Conservation (phyloP, 805 yeast genomes). For the Blastobotrys americana region DNA sequence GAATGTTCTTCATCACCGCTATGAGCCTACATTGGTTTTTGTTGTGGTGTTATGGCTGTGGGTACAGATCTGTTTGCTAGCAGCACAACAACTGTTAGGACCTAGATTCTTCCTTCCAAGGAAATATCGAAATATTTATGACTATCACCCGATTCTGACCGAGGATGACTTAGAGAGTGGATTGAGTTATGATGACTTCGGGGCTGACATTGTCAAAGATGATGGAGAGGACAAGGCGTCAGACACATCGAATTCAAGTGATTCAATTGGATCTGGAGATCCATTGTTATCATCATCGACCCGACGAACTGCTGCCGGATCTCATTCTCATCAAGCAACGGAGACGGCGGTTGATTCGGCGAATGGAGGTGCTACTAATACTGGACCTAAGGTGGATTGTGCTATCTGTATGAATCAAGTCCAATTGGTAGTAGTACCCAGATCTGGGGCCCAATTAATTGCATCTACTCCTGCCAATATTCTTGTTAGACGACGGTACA, state of each 20-base stretch:
- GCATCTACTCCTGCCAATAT: conserved; percentile 26
- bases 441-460: conserved; percentile 13
- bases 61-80: conserved; percentile 51
- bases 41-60: conserved; percentile 48
- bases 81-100: conserved; percentile 61
- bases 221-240: neutral
- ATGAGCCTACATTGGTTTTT: conserved; percentile 44
- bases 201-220: neutral
- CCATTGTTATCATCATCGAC: neutral
- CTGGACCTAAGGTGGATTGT: conserved; percentile 53
- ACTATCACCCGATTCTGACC: conserved; percentile 66
- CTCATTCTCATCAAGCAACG: neutral
- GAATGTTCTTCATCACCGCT: conserved; percentile 68
- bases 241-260: too few relatives aligned
- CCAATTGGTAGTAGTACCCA: conserved; percentile 36
- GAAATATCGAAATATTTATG: conserved; percentile 61
- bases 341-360: neutral
- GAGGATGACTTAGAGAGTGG: conserved; percentile 57
- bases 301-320: neutral
- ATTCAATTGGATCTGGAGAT: too few relatives aligned
- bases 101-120: conserved; percentile 80
- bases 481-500: conserved; percentile 30
- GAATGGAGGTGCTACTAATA: neutral
- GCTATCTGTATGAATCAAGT: conserved; percentile 84
- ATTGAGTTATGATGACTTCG: conserved; percentile 4